phyloP scores from a whole-genome alignment of 75 land plant genomes.

The Sequoiadendron giganteum region DNA sequence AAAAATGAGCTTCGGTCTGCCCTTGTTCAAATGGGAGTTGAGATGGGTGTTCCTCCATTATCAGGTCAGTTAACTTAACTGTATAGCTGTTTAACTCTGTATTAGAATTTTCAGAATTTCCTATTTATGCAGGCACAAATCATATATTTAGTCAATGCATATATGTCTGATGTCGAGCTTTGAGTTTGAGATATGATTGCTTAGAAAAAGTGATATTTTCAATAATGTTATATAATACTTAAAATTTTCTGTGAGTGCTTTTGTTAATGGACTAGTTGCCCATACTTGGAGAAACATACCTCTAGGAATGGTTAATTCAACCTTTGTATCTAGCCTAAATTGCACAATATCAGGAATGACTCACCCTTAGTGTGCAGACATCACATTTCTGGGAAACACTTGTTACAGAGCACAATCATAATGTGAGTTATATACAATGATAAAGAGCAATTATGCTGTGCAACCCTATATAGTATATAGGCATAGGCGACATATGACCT shows the following conservation, averaged over 20 bases:
- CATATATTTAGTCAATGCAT: background rate
- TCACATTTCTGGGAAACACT: background rate
- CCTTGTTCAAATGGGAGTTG: slow-evolving; percentile 60
- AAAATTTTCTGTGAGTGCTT: background rate
- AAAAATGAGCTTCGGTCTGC: slow-evolving; percentile 58
- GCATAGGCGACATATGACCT: background rate
- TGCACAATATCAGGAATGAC: background rate
- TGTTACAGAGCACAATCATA: background rate
- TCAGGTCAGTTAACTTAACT: slow-evolving; percentile 46
- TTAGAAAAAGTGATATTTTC: background rate
- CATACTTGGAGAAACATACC: background rate
- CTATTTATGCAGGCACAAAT: background rate
- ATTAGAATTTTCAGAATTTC: background rate
- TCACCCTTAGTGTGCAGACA: background rate
- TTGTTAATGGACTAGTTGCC: background rate
- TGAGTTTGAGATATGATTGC: background rate
- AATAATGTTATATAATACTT: background rate
- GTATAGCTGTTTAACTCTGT: background rate
- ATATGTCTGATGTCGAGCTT: background rate
- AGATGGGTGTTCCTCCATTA: slow-evolving; percentile 72
- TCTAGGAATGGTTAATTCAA: background rate
- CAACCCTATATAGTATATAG: background rate
- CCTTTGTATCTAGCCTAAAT: background rate
- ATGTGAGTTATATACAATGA: background rate
- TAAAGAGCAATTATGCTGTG: background rate